Conservation (phyloP, 768 basidiomycete species). For the Tylopilus cervinicoccineus region DNA sequence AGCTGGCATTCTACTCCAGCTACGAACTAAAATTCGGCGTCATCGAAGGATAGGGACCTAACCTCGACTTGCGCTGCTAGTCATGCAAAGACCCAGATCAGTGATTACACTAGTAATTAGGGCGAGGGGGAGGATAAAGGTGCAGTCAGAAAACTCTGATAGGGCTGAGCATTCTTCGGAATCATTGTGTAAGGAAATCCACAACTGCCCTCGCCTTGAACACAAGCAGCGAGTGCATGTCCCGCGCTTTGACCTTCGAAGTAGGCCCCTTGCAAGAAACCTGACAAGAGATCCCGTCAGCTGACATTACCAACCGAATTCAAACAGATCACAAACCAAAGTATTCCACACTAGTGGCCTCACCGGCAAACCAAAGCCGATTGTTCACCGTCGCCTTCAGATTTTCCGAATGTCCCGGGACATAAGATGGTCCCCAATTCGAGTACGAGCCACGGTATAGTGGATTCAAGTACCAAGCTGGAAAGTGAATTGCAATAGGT, state of each 20-base stretch:
- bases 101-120: too few species aligned
- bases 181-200: constrained; percentile 24
- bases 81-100: too few species aligned
- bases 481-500: constrained; percentile 53
- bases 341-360: constrained; percentile 54
- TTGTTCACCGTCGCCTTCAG: constrained; percentile 48
- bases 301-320: neutral
- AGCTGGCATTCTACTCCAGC: too few species aligned
- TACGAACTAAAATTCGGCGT: too few species aligned
- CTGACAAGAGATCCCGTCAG: constrained; percentile 24
- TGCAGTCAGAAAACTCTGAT: constrained; percentile 20
- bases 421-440: constrained; percentile 66
- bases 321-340: constrained; percentile 44
- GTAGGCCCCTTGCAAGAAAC: constrained; percentile 58
- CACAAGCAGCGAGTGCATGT: constrained; percentile 38
- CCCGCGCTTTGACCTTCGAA: constrained; percentile 47
- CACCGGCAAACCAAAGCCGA: constrained; percentile 60
- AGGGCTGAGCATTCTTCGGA: constrained; percentile 33
- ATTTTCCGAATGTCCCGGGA: constrained; percentile 50
- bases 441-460: constrained; percentile 48
- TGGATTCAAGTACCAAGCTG: constrained; percentile 51
- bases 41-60: too few species aligned
- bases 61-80: too few species aligned
- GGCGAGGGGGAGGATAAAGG: neutral
- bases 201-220: constrained; percentile 27